Base-by-base conservation (phyloP, 352 stramenopile genomes). In the Phytophthora capsici region DNA sequence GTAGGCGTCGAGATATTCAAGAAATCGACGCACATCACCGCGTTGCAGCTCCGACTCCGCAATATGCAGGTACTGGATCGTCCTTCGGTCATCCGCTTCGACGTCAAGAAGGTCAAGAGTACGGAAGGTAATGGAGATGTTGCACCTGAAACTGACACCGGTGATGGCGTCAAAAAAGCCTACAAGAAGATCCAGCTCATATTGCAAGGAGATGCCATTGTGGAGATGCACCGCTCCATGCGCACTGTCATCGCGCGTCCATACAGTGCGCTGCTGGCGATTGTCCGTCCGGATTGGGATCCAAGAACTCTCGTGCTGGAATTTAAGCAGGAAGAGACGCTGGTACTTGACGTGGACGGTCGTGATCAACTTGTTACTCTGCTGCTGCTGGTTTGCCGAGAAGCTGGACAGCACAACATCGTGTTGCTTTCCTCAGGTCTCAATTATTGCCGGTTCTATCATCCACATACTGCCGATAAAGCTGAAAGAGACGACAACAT, bases 281-380 rank as follows among this genome's bases (percentile, higher is more conserved):
- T 93, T 5, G 71, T 93, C 14, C 80, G 69, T 10, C 73, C 79
- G 0, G 78, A 86, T 14, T 89, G 71, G 75, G 79, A 91, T 43
- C 47, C 61, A 22, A 67, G 84, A 48, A 88, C 69, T 2, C 75
- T 90, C 22, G 60, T 81, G n/a, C 63, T 93, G 25, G 78, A 90
- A 57, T 93, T 93, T 43, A 73, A 80, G 1, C 77, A 88, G 9
- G 75, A 80, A 12, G 80, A 93, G 23, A 82, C 62, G 4, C 26
- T 93, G 20, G 52, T 86, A 0, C 66, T 93, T 41, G 64, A 80
- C 25, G 61, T 93, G 6, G 78, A 90, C 14, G 57, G 66, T 1
- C 66, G 84, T 3, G 78, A 93, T 58, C 80, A 90, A 40, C 74
- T 93, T 49, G 77, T 90, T n/a, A 77, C 84, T 3, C 56, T 93